These are phyloP conservation scores for Arctostaphylos glauca DNA, from an alignment of 148 eudicot species.

Conservation along the genomic window DNA sequence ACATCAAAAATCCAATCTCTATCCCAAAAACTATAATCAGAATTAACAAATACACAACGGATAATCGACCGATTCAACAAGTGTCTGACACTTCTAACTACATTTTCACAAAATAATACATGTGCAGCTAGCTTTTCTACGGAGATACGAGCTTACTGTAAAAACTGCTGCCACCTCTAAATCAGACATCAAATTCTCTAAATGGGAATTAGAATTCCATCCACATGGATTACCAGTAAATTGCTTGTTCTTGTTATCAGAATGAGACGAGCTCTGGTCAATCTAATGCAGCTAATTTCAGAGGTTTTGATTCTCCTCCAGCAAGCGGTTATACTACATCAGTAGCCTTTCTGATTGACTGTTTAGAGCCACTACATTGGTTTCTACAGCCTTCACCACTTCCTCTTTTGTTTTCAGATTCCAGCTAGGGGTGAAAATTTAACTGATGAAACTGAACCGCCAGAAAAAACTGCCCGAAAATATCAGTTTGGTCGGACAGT, in stretches of 20 bases:
- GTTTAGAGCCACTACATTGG: slow-evolving; percentile 26
- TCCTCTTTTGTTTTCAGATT: slow-evolving; percentile 27
- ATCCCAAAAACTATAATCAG: too few species aligned
- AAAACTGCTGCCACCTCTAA: not conserved
- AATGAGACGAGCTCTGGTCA: slow-evolving; percentile 19
- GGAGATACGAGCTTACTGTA: not conserved
- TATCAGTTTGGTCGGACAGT: too few species aligned
- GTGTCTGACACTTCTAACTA: not conserved
- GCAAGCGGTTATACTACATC: slow-evolving; percentile 26
- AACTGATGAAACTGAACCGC: too few species aligned
- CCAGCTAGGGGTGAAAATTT: slow-evolving; percentile 14
- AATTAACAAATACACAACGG: not conserved
- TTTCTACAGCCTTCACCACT: slow-evolving; percentile 32
- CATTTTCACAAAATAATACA: not conserved
- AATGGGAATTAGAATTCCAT: not conserved
- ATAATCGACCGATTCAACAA: not conserved
- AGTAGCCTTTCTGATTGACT: slow-evolving; percentile 26
- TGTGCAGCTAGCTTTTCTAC: not conserved
- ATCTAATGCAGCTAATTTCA: slow-evolving; percentile 25
- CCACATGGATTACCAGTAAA: not conserved
- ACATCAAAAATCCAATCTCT: not conserved
- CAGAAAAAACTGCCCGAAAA: too few species aligned
- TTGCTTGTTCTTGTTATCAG: slow-evolving; percentile 19
- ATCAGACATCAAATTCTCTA: not conserved
- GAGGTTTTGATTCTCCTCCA: slow-evolving; percentile 37